Percentiles rank a stretch among this genome's conserved stretches.
phyloP scores from a whole-genome alignment of 192 early-diverging fungal genomes.

The Dissophora globulifera region DNA sequence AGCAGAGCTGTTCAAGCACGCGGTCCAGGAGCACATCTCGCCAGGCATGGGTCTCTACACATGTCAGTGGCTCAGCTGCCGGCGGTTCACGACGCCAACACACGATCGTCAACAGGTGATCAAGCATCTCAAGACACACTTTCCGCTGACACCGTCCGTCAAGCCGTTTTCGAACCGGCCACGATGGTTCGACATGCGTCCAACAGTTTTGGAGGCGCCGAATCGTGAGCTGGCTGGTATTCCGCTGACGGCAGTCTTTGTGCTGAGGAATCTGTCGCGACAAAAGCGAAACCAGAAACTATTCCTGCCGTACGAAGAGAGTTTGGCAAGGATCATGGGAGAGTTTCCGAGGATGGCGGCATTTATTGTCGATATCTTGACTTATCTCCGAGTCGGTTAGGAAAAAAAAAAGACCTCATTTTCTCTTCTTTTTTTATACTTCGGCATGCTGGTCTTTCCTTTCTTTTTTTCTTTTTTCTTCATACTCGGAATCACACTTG shows the following conservation, averaged over 20 bases:
- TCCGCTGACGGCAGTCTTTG: conserved; percentile 65
- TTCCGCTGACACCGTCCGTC: conserved; percentile 56
- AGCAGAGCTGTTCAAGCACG: conserved; percentile 58
- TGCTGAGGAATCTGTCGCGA: conserved; percentile 61
- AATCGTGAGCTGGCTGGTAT: conserved; percentile 58
- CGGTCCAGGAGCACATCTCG: conserved; percentile 60
- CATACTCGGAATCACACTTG: neutral
- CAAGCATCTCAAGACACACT: conserved; percentile 63
- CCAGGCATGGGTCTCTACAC: conserved; percentile 44
- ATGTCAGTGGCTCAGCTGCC: conserved; percentile 65
- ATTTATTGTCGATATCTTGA: conserved; percentile 58
- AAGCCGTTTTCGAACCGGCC: conserved; percentile 33
- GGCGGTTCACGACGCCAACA: conserved; percentile 46
- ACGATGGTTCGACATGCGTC: conserved; percentile 48
- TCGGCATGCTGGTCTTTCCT: neutral
- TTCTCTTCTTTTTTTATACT: neutral
- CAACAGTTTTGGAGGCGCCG: conserved; percentile 51
- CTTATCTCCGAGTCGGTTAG: conserved; percentile 54
- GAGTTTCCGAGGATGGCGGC: conserved; percentile 61
- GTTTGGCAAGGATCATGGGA: conserved; percentile 57
- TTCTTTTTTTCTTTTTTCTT: neutral
- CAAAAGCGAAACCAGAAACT: conserved; percentile 56
- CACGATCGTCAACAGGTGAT: conserved; percentile 50
- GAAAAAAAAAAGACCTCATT: neutral
- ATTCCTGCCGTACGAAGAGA: conserved; percentile 64